Conservation (phyloP, 2,329 filamentous ascomycete species). For the Cryphonectria carpinicola region DNA sequence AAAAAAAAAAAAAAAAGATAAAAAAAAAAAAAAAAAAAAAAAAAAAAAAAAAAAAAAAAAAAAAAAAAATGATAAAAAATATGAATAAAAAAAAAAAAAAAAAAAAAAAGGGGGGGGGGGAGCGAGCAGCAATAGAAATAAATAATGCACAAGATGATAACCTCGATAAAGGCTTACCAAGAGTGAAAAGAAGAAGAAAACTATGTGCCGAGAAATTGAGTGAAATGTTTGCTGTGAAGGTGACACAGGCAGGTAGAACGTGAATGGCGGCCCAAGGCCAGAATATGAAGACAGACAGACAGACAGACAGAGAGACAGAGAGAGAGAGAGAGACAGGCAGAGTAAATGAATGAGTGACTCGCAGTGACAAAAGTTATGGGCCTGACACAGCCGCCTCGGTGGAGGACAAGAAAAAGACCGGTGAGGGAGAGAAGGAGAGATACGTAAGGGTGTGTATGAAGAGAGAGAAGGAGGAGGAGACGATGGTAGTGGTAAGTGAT, state of each 20-base stretch:
- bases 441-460: background rate
- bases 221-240: background rate
- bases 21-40: no score
- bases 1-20: no score
- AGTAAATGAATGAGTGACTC: background rate
- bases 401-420: background rate
- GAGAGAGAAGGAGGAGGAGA: background rate
- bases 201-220: background rate
- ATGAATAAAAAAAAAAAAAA: no score
- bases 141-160: background rate
- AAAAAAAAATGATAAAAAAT: no score
- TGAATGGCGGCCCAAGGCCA: background rate
- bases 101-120: no score
- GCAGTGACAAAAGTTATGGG: background rate
- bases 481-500: background rate
- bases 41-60: no score
- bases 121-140: background rate
- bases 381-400: background rate
- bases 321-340: background rate
- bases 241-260: background rate
- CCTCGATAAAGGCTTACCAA: conserved; percentile 1
- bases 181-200: background rate
- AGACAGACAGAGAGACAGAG: background rate
- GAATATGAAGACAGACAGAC: background rate
- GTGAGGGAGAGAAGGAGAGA: background rate